Base-by-base conservation (phyloP, 768 basidiomycete species). In the Amanita fuliginea region DNA sequence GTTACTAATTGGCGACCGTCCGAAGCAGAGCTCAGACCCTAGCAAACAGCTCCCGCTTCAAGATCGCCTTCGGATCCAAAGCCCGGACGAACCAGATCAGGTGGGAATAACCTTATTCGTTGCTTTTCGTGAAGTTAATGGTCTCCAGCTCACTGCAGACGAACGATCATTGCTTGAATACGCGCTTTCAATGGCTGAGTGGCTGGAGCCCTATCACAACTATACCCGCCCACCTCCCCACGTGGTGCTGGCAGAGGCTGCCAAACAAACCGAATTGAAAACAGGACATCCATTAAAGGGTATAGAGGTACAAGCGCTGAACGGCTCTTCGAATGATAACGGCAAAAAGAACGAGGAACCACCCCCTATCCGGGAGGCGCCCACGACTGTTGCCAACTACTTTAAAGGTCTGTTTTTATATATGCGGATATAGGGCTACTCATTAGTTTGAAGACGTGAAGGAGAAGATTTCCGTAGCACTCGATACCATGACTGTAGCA, bases 161-260 rank as follows among this genome's bases (percentile, higher is more conserved):
- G 87, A 91, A 56, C 57, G 61, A 14, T 60, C 64, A 30, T 70
- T 87, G 35, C 65, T 80, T 40, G 68, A 81, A 21, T 89, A 77
- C 63, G 74, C 77, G 9, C 69, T 67, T 32, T 74, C 77, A 13
- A 65, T 89, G 41, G 76, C 81, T 26, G 74, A 80, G 46, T 91
- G 87, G 87, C 70, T 91, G 13, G 83, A 78, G 52, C 83, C 83
- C 6, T 80, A 85, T 60, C 86, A 91, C 54, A 72, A 86, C 51
- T 67, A 85, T 56, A 69, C 78, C 30, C 82, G 88, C 2, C 88
- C 86, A 3, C 80, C 79, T 16, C 77, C 85, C 2, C 64, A 76
- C 6, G 74, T 76, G 13, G 85, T 87, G 28, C 67, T 87, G 19
- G 84, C 83, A 6, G 87, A 87, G 60, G 83, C 81, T 28, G 76